Conservation (phyloP, 495 filamentous ascomycete species). For the Haplographium delicatum region DNA sequence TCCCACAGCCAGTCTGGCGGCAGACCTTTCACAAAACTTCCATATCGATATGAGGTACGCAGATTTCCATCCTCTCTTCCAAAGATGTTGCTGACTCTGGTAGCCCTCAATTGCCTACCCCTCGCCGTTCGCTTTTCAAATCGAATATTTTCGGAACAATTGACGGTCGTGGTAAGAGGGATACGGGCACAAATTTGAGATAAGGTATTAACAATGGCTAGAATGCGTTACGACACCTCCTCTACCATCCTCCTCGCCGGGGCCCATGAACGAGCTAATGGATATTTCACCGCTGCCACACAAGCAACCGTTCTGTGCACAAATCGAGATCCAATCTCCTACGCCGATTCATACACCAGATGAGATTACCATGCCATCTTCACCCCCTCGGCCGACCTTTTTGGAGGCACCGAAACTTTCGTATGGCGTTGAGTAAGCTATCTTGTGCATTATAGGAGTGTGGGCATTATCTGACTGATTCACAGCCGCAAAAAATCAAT, state of each 20-base stretch:
- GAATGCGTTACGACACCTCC: slow-evolving; percentile 81
- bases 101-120: slow-evolving; percentile 88
- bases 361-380: slow-evolving; percentile 38
- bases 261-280: slow-evolving; percentile 72
- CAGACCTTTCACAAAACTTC: slow-evolving; percentile 94
- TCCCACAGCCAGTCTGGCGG: slow-evolving; percentile 81
- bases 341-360: slow-evolving; percentile 45
- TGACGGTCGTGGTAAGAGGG: slow-evolving; percentile 64
- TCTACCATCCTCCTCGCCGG: slow-evolving; percentile 76
- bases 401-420: slow-evolving; percentile 45
- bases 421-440: slow-evolving; percentile 42
- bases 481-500: slow-evolving; percentile 53
- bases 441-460: slow-evolving; percentile 15
- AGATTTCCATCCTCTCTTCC: slow-evolving; percentile 11
- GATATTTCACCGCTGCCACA: slow-evolving; percentile 93
- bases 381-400: slow-evolving; percentile 46
- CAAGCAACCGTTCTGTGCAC: slow-evolving; percentile 63
- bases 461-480: slow-evolving; percentile 7
- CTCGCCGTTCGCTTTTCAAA: slow-evolving; percentile 89
- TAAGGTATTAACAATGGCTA: slow-evolving; percentile 31
- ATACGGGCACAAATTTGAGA: slow-evolving; percentile 7
- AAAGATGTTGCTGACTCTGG: neutral
- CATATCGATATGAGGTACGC: slow-evolving; percentile 77
- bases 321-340: slow-evolving; percentile 63
- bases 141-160: slow-evolving; percentile 63